Evolutionary conservation across 495 filamentous ascomycete genomes (phyloP).

Genomic region (Aspergillus haitiensis): DNA sequence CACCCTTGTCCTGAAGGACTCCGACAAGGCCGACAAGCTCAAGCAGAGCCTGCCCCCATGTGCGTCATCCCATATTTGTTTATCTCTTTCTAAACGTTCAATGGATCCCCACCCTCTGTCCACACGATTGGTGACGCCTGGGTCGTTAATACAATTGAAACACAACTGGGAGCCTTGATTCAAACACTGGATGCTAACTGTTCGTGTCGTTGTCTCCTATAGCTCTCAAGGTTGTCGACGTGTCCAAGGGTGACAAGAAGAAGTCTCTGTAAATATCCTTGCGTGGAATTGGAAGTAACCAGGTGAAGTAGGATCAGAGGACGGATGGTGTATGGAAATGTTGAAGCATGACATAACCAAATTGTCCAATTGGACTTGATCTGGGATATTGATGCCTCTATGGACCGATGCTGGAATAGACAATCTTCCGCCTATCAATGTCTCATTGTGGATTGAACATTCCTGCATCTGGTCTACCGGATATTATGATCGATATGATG

Average conservation of each 20-base stretch:
- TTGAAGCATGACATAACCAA: constrained; percentile 36
- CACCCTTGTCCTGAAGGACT: constrained; percentile 95
- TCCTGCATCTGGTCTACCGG: constrained; percentile 36
- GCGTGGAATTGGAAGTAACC: constrained; percentile 25
- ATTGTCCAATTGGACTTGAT: constrained; percentile 32
- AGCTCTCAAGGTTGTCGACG: constrained; percentile 76
- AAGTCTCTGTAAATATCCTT: constrained; percentile 49
- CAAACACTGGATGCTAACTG: constrained; percentile 29
- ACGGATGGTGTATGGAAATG: constrained; percentile 26
- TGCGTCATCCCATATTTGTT: constrained; percentile 49
- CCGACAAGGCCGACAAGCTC: constrained; percentile 99
- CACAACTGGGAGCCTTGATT: neutral
- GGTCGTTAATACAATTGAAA: neutral
- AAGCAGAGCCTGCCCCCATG: constrained; percentile 97
- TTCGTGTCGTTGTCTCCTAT: constrained; percentile 14
- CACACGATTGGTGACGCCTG: too few relatives aligned
- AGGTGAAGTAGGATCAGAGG: constrained; percentile 33
- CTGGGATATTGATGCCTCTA: constrained; percentile 34
- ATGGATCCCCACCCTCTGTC: too few relatives aligned
- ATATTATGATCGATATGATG: constrained; percentile 17
- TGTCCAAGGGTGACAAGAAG: constrained; percentile 73
- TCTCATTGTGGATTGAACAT: constrained; percentile 18
- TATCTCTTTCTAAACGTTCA: too few relatives aligned
- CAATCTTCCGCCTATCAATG: constrained; percentile 5
- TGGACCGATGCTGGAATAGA: constrained; percentile 40